phyloP scores from a whole-genome alignment of 345 rosid species.

The Aquilaria sinensis region DNA sequence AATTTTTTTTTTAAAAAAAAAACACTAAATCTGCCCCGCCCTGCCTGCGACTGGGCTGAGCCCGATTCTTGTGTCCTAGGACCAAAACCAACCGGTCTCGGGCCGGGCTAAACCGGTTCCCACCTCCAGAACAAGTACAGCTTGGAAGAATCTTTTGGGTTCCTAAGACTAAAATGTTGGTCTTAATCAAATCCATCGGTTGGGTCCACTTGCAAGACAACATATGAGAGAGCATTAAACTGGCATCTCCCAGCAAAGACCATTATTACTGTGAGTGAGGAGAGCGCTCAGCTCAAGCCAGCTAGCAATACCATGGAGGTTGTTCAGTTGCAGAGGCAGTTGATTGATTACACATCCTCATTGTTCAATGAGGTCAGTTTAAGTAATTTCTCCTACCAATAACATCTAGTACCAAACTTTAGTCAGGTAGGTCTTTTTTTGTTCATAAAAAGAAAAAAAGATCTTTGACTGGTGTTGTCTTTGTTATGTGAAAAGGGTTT shows the following conservation, averaged over 20 bases:
- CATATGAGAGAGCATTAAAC: too few species aligned
- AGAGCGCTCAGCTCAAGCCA: background rate
- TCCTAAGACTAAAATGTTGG: slow-evolving; percentile 11
- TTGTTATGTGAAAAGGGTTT: slow-evolving; percentile 28
- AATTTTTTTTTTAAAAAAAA: too few species aligned
- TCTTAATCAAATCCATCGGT: slow-evolving; percentile 7
- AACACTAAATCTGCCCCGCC: too few species aligned
- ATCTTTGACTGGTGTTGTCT: background rate
- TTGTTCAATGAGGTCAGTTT: slow-evolving; percentile 47
- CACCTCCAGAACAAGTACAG: too few species aligned
- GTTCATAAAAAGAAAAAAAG: background rate
- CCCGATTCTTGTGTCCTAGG: too few species aligned
- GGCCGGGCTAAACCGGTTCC: too few species aligned
- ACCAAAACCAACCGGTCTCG: too few species aligned
- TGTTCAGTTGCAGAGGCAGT: slow-evolving; percentile 43
- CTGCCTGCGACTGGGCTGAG: too few species aligned
- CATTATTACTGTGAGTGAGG: slow-evolving; percentile 1
- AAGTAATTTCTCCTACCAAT: background rate
- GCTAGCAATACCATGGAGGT: slow-evolving; percentile 32
- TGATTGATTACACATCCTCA: slow-evolving; percentile 35
- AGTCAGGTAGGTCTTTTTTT: background rate
- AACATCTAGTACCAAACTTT: too few species aligned
- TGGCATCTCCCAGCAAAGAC: slow-evolving; percentile 4
- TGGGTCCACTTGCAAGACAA: background rate
- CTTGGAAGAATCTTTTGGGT: slow-evolving; percentile 16